Conservation (phyloP, 2,329 filamentous ascomycete genomes). For the Cordyceps cateniannulata region DNA sequence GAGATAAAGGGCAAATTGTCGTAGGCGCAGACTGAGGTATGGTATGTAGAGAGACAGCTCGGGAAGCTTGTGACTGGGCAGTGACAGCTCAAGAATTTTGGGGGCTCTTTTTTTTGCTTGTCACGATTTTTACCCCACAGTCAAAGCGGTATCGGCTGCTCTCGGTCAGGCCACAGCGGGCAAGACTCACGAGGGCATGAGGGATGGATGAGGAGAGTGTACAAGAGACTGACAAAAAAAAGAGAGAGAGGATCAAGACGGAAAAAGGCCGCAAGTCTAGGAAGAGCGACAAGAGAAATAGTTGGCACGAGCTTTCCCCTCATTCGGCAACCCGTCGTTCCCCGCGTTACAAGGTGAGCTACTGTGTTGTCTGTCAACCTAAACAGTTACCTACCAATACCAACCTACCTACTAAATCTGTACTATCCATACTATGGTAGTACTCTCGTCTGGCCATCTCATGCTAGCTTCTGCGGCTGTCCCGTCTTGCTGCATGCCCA, state of each 20-base stretch:
- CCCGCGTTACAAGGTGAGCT: slow-evolving; percentile 2
- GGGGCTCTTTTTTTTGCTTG: not conserved
- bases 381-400: too few relatives aligned
- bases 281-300: not conserved
- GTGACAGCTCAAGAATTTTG: not conserved
- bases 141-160: slow-evolving; percentile 11
- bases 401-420: too few relatives aligned
- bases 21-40: not conserved
- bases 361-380: not conserved
- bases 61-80: slow-evolving; percentile 10
- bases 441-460: not conserved
- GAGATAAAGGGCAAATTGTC: not conserved
- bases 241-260: too few relatives aligned
- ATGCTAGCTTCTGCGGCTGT: not conserved
- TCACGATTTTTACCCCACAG: slow-evolving; percentile 7
- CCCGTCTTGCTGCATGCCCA: not conserved
- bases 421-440: too few relatives aligned
- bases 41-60: not conserved
- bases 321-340: slow-evolving; percentile 6
- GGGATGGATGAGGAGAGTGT: not conserved
- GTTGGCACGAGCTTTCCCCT: slow-evolving; percentile 3
- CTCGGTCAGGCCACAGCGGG: not conserved
- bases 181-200: not conserved
- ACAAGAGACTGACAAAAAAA: not conserved
- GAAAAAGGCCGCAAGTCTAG: not conserved